Conservation (phyloP, 345 rosid genomes). For the Pistacia atlantica region DNA sequence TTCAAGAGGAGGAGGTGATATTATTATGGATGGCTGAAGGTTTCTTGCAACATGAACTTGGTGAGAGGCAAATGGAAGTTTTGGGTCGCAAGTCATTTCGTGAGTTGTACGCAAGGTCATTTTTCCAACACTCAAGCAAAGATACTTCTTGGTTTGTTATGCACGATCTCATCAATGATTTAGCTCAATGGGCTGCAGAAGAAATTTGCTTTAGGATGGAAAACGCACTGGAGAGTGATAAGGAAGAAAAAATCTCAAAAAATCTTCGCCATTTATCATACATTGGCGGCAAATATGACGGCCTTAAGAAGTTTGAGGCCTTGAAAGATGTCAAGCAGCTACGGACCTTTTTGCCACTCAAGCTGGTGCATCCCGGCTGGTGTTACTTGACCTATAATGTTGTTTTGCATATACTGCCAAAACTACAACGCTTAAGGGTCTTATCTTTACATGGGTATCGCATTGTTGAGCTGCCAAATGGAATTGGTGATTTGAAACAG, state of each 20-base stretch:
- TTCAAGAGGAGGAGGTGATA: background rate
- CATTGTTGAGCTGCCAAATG: background rate
- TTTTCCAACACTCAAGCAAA: background rate
- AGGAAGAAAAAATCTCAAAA: background rate
- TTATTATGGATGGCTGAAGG: background rate
- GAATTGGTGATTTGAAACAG: conserved; percentile 13
- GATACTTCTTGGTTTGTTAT: background rate
- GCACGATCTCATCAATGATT: background rate
- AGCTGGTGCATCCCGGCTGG: accelerated
- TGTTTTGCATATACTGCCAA: background rate
- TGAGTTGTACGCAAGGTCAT: background rate
- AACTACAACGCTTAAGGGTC: background rate
- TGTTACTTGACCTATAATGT: background rate
- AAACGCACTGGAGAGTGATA: background rate
- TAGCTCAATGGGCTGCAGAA: background rate
- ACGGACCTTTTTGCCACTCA: background rate
- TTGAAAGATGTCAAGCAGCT: background rate
- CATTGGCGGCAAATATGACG: background rate
- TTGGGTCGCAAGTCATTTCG: background rate
- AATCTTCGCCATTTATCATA: background rate
- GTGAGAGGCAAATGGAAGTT: background rate
- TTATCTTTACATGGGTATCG: background rate
- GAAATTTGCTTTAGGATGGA: background rate
- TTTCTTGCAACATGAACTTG: background rate
- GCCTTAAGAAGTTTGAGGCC: background rate